A percentile compares a stretch with the other conserved stretches of the same genome.
phyloP scores from a whole-genome alignment of 106 monocot species.

The Dendrobium officinale region DNA sequence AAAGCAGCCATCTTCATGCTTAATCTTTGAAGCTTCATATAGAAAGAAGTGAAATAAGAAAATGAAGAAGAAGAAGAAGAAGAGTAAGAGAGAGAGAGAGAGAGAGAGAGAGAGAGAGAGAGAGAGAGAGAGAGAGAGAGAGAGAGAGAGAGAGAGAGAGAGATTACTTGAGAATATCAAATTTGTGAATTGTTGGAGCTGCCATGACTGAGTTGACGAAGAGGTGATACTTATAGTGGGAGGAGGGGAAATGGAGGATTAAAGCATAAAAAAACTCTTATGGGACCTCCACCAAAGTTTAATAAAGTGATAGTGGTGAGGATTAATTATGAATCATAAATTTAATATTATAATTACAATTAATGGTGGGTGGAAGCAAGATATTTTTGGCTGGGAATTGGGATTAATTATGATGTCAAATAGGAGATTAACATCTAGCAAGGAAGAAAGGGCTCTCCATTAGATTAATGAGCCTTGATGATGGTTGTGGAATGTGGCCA shows the following conservation, averaged over 20 bases:
- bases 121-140: neutral
- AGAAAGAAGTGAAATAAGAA: neutral
- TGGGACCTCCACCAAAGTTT: neutral
- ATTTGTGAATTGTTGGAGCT: neutral
- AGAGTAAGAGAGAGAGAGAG: neutral
- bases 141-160: neutral
- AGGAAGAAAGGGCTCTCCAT: neutral
- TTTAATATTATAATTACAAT: neutral
- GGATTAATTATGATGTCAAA: neutral
- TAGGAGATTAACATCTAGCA: neutral
- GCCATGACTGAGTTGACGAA: neutral
- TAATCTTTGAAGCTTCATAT: neutral
- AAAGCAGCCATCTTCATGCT: neutral
- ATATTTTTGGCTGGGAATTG: neutral
- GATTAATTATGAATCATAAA: neutral
- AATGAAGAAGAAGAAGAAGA: neutral
- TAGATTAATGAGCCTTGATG: neutral
- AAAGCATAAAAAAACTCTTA: neutral
- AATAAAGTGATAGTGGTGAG: neutral
- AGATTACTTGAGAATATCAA: neutral
- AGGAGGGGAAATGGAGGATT: neutral
- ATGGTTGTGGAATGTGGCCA: neutral
- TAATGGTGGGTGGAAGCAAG: neutral
- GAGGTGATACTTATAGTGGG: neutral
- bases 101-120: neutral